A percentile compares a stretch with the other conserved stretches of the same genome.
These are phyloP conservation scores for Phaeosphaeriaceae sp. DNA, from an alignment of 2,329 filamentous ascomycete species.

Conservation along the genomic window DNA sequence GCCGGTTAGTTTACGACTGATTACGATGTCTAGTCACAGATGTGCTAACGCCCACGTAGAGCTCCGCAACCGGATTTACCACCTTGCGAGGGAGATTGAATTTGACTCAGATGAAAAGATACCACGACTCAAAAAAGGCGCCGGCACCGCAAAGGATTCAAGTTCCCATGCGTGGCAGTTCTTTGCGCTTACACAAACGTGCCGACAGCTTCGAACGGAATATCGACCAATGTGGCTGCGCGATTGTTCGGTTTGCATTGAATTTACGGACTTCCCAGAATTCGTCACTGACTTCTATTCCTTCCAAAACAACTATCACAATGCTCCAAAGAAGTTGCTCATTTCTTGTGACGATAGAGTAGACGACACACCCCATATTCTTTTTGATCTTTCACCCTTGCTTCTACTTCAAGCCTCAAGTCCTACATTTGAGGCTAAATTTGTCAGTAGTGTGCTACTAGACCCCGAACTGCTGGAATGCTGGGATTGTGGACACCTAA, in stretches of 20 bases:
- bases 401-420: slow-evolving; percentile 5
- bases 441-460: slow-evolving; percentile 2
- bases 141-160: background rate
- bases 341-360: slow-evolving; percentile 8
- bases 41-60: slow-evolving; percentile 6
- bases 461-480: background rate
- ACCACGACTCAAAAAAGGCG: background rate
- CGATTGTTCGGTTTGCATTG: background rate
- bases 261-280: background rate
- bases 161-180: background rate
- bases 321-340: slow-evolving; percentile 6
- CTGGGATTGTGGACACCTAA: background rate
- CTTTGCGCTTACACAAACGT: slow-evolving; percentile 7
- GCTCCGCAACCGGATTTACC: slow-evolving; percentile 22
- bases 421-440: slow-evolving; percentile 1
- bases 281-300: slow-evolving; percentile 7
- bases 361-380: background rate
- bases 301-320: background rate
- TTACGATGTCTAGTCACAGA: background rate
- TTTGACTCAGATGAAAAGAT: background rate
- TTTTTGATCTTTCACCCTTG: slow-evolving; percentile 1
- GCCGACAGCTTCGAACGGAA: slow-evolving; percentile 11
- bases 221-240: slow-evolving; percentile 14
- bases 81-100: slow-evolving; percentile 6
- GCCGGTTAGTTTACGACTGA: background rate